Evolutionary conservation across 2,329 filamentous ascomycete genomes (phyloP), one percentile per base, ranked within the genome.

Genomic region (Aspergillus pseudoviridinutans): DNA sequence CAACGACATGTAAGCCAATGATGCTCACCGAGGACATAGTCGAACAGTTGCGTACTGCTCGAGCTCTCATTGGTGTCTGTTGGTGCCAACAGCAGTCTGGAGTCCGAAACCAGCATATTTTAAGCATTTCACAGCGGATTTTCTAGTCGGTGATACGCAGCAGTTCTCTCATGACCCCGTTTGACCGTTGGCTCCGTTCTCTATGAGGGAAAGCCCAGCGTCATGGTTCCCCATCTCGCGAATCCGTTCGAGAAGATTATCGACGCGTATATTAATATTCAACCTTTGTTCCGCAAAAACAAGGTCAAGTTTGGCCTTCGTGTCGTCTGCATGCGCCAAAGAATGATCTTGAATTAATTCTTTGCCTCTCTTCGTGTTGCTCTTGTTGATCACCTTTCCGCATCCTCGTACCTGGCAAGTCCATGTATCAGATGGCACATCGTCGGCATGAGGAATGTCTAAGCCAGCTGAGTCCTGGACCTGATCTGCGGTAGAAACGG

Each of bases 271-370:
- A 51, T 67, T 67, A 29, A 73, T 57, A 56, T 74, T 74, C 3
- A 73, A 65, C 28, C 65, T 64, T 49, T 74, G 68, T 50, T 74
- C 72, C 0, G 72, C 65, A 64, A 73, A 64, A 10, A 74, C 72
- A 8, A 74, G 64, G 50, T 73, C 70, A 3, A 74, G 52, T 53
- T 72, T 74, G 12, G 68, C 65, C 51, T 73, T 69, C 0, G 71
- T 72, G 53, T 74, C 72, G 47, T 72, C 67, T 1, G 70, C 72
- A 59, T 74, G 72, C 8, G 64, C 67, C 3, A 73, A 51, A 7
- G 68, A 67, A 55, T 74, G 72, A 35, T 72, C 70, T n/a, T 65
- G 55, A 24, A 74, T 69, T 46, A 68, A 57, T 32, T 72, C 67
- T 55, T 71, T 69, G 20, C 68, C 68, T 29, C 68, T 65, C 55